A percentile compares a stretch with the other conserved stretches of the same genome.
These are phyloP conservation scores for Primulina eburnea DNA, from an alignment of 257 asterid genomes.

Conservation along the genomic window DNA sequence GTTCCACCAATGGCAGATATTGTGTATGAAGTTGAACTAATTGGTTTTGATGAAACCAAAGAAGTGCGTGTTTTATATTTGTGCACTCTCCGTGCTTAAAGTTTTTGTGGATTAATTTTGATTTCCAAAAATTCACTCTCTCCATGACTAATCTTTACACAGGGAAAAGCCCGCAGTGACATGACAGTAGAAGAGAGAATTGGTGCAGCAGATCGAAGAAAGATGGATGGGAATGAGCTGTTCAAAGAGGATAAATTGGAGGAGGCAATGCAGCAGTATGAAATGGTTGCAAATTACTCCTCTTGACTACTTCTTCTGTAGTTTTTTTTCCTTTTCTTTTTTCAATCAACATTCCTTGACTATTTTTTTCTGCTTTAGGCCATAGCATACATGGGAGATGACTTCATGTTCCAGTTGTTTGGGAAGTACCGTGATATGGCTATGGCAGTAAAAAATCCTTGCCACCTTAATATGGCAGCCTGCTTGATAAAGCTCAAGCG, in stretches of 20 bases:
- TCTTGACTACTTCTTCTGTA: constrained; percentile 14
- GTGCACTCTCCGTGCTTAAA: constrained; percentile 9
- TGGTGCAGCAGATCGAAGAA: constrained; percentile 91
- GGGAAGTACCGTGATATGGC: constrained; percentile 98
- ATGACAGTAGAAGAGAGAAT: constrained; percentile 99
- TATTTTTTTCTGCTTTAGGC: constrained; percentile 49
- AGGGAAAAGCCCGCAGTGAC: constrained; percentile 97
- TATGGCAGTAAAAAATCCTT: constrained; percentile 94
- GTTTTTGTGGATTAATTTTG: background rate
- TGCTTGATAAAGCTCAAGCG: constrained; percentile 88
- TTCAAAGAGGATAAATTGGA: constrained; percentile 86
- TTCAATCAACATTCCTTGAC: background rate
- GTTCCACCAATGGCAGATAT: constrained; percentile 90
- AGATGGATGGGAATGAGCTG: constrained; percentile 88
- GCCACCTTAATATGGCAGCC: constrained; percentile 94
- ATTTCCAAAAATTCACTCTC: background rate
- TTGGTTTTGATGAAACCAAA: constrained; percentile 93
- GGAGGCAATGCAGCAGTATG: constrained; percentile 95
- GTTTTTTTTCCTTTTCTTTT: background rate
- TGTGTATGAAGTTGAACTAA: constrained; percentile 83
- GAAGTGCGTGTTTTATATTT: constrained; percentile 56
- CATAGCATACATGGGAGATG: constrained; percentile 96
- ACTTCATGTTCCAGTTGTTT: constrained; percentile 94
- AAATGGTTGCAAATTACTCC: constrained; percentile 60
- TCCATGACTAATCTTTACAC: constrained; percentile 26